Conservation (phyloP, 2,329 filamentous ascomycete species). For the Plectosphaerella sp. region DNA sequence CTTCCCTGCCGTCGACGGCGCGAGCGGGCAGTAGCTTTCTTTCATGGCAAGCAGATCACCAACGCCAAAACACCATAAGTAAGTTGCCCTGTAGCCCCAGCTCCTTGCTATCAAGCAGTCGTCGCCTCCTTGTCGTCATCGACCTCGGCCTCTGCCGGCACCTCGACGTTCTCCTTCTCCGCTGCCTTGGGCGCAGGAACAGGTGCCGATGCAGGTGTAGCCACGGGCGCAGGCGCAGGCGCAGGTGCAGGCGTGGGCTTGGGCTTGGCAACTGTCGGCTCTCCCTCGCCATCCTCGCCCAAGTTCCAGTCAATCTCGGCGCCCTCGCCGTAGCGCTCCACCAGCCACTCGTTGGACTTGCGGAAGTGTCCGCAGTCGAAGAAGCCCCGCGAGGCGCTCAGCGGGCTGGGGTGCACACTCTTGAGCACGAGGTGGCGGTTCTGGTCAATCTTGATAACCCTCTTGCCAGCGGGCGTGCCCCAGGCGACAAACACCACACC, state of each 20-base stretch:
- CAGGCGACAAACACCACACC: constrained; percentile 96
- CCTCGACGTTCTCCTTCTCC: constrained; percentile 14
- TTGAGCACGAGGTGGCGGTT: constrained; percentile 77
- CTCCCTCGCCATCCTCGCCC: constrained; percentile 14
- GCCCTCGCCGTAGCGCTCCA: constrained; percentile 70
- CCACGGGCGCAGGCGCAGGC: neutral
- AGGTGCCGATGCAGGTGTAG: neutral
- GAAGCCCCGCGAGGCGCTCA: constrained; percentile 79
- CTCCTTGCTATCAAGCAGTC: neutral
- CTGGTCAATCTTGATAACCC: constrained; percentile 69
- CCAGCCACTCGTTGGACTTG: constrained; percentile 81
- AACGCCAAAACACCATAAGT: neutral
- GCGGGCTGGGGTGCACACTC: constrained; percentile 88
- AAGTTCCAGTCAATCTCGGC: constrained; percentile 83
- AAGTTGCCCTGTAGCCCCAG: neutral
- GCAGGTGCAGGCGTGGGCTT: neutral
- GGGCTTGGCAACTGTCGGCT: constrained; percentile 9
- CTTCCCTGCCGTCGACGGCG: no score
- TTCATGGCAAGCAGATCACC: no score
- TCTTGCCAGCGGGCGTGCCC: constrained; percentile 79
- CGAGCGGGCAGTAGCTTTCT: no score
- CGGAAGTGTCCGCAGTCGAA: constrained; percentile 80
- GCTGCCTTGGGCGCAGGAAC: constrained; percentile 14
- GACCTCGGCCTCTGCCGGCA: constrained; percentile 17
- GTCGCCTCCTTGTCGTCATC: constrained; percentile 12